Conservation (phyloP, 1,284 basidiomycete species). For the Fomes fomentarius region DNA sequence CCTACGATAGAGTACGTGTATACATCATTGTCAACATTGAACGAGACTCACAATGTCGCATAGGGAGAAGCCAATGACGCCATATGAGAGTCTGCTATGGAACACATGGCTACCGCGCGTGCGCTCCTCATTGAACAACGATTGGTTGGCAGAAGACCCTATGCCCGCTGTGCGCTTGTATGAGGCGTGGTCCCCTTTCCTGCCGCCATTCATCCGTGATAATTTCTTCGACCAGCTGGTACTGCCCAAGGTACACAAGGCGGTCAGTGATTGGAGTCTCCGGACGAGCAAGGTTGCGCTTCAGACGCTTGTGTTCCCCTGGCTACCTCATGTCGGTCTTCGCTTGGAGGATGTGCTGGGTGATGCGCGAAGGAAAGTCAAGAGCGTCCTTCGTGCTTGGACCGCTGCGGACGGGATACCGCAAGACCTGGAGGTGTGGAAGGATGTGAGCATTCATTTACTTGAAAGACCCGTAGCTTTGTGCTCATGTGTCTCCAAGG, state of each 20-base stretch:
- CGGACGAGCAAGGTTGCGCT: constrained; percentile 62
- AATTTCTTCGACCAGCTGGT: constrained; percentile 96
- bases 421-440: constrained; percentile 77
- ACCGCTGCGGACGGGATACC: constrained; percentile 75
- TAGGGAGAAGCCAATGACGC: constrained; percentile 81
- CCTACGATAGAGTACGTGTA: constrained; percentile 44
- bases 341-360: constrained; percentile 80
- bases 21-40: neutral
- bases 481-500: constrained; percentile 38
- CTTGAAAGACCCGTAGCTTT: constrained; percentile 8
- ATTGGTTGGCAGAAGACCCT: constrained; percentile 83
- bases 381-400: constrained; percentile 82
- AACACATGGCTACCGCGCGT: constrained; percentile 93
- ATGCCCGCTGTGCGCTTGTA: constrained; percentile 81
- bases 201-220: constrained; percentile 91
- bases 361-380: constrained; percentile 86
- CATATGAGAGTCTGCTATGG: constrained; percentile 95
- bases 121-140: constrained; percentile 90
- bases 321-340: constrained; percentile 87
- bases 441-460: constrained; percentile 57
- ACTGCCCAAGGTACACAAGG: constrained; percentile 86
- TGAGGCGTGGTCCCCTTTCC: constrained; percentile 85
- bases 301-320: constrained; percentile 90
- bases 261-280: constrained; percentile 85
- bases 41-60: constrained; percentile 14